phyloP scores from a whole-genome alignment of 306 rosid species.

The Luffa aegyptiaca region DNA sequence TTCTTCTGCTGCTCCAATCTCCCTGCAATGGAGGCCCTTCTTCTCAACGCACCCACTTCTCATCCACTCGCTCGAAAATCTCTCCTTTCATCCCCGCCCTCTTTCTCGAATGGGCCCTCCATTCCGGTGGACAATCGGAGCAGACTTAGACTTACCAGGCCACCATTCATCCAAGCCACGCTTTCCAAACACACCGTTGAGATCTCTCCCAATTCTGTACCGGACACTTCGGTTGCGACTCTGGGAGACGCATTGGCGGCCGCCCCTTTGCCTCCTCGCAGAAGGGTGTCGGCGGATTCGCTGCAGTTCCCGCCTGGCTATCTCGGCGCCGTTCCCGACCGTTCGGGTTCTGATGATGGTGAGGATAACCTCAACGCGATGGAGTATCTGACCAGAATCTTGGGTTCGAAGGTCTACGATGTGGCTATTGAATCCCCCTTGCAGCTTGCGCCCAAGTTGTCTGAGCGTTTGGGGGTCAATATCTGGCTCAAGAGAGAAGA shows the following conservation, averaged over 20 bases:
- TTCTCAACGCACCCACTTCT: constrained; percentile 20
- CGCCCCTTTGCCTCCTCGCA: constrained; percentile 14
- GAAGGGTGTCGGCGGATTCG: constrained; percentile 33
- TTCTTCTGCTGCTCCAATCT: not conserved
- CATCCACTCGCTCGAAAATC: constrained; percentile 15
- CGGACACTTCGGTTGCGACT: constrained; percentile 9
- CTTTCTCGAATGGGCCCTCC: not conserved
- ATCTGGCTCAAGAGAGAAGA: constrained; percentile 94
- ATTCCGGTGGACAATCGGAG: not conserved
- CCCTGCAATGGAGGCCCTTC: constrained; percentile 42
- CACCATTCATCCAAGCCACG: constrained; percentile 29
- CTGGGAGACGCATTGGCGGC: constrained; percentile 1
- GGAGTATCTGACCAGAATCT: constrained; percentile 61
- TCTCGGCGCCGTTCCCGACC: constrained; percentile 62
- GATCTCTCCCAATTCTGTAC: constrained; percentile 11
- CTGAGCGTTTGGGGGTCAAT: constrained; percentile 52
- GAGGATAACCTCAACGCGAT: constrained; percentile 28
- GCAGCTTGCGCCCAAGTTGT: constrained; percentile 60
- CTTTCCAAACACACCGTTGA: constrained; percentile 28
- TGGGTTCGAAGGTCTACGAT: constrained; percentile 79
- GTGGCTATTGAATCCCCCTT: constrained; percentile 78
- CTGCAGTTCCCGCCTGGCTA: constrained; percentile 65
- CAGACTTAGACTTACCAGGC: not conserved
- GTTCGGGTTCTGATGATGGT: constrained; percentile 14
- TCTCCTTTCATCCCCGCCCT: not conserved